These are phyloP conservation scores for Gnomoniopsis sp. DNA, from an alignment of 2,329 filamentous ascomycete species.

Conservation along the genomic window DNA sequence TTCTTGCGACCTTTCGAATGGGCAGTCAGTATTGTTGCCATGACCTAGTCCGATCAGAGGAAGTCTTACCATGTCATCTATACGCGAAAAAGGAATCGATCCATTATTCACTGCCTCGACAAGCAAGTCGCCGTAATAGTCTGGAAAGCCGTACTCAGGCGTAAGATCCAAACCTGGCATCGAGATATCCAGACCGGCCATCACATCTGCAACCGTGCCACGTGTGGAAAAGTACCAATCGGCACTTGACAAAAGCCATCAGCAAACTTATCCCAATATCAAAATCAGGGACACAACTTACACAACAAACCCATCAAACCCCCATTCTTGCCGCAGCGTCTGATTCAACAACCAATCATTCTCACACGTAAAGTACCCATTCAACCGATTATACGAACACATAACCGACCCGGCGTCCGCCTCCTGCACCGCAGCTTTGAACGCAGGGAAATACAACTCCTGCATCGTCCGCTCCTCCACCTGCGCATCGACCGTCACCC, in stretches of 20 bases:
- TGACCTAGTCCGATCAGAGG: no score
- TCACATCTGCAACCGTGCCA: background rate
- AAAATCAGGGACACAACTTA: background rate
- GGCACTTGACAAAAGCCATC: background rate
- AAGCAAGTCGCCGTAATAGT: conserved; percentile 1
- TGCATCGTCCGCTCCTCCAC: background rate
- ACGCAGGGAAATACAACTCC: conserved; percentile 1
- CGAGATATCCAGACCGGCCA: background rate
- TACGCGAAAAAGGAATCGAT: background rate
- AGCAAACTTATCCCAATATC: background rate
- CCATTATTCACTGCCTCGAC: background rate
- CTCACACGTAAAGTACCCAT: background rate
- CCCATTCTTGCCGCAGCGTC: background rate
- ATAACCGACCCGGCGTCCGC: conserved; percentile 1
- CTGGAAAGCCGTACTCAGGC: conserved; percentile 15
- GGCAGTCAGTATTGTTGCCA: no score
- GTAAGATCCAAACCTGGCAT: background rate
- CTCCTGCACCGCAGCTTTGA: conserved; percentile 3
- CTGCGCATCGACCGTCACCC: background rate
- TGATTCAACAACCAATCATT: conserved; percentile 4
- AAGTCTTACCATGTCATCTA: conserved; percentile 3
- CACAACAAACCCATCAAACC: conserved; percentile 4
- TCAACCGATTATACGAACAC: conserved; percentile 5
- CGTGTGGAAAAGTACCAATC: conserved; percentile 5
- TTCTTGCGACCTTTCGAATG: background rate